Base-by-base conservation (phyloP, 1,139 yeast genomes). In the Blastobotrys raffinosifermentans region DNA sequence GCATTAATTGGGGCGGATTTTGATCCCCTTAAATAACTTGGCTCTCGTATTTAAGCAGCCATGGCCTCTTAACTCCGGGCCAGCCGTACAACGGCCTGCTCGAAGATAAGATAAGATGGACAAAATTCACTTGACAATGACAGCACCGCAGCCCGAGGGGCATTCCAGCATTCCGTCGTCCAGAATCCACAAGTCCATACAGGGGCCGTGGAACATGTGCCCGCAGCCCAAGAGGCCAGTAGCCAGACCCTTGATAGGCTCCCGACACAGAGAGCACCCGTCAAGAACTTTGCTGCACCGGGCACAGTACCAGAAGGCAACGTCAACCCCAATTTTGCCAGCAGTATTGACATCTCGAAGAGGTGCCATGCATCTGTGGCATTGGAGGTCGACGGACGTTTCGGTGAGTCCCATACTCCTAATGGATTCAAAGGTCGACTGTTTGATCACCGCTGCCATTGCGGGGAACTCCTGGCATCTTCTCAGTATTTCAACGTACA, bases 221-320 rank as follows among this genome's bases (percentile, higher is more conserved):
- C 96, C 96, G 64, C 97, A 91, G 32, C 67, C 72, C 37, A 84
- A 61, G 16, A 79, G 64, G n/a, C 76, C 76, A 17, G 83, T 74
- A 8, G 80, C 72, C 38, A 83, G 65, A 0, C 94, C 94, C 50
- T 73, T 75, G 49, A 89, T 70, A 2, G 95, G 91, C 52, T 75
- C 80, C 44, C 80, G 71, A 56, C 97, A 91, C 45, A 81, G 75
- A n/a, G 80, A 70, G 58, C 97, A 91, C 29, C 77, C 73, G 46
- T 75, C 80, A 46, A 76, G 80, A 19, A 67, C 66, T 31, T 61
- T 65, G 3, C 68, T 64, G 57, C 96, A 89, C 29, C 69, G 69
- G 37, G 78, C 86, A 62, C 96, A 89, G 56, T 79, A 84, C 95
- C 96, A 87, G 9, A 72, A 80, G 0, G 93, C 94, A 50, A 73